Evolutionary conservation across 2,329 filamentous ascomycete species (phyloP), one percentile per base, ranked within the genome.

Genomic region (Pseudohalonectria lignicola): DNA sequence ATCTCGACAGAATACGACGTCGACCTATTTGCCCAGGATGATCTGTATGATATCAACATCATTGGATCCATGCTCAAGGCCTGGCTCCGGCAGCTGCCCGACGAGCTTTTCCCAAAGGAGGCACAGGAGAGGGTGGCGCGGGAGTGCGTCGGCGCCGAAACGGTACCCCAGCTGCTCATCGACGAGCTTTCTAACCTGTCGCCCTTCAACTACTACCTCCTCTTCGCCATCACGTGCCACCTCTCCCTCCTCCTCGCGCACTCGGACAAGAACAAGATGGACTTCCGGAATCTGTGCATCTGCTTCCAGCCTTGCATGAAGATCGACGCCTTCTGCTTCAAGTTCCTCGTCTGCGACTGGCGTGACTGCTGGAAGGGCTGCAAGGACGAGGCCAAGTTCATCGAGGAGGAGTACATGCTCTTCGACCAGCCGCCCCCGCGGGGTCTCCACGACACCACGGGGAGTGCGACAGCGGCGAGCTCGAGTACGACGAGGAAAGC

Each of bases 281-380:
- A 94, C 55, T 94, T 90, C 55, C 79, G 86, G 53, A 95, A 95
- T 47, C 67, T 96, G 18, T 94, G 87, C 62, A 94, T 95, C 49
- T 96, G 90, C 64, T 95, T 95, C 60, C 87, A 94, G 59, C 90
- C 90, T 4, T 94, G 87, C 59, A 86, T 96, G 75, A 94, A 90
- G 62, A 92, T 96, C 42, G 90, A 96, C 52, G 81, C 81, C 1
- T 93, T 90, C 57, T 93, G 86, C 57, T 96, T 96, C 71, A 86
- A 88, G 51, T 95, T 94, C 47, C 69, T 96, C 11, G 88, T 96
- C 16, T 86, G 86, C 53, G 83, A 96, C 55, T 96, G 90, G 90
- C 80, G 87, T 49, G 82, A 93, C 49, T 96, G 90, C 63, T 96
- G 90, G 90, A 87, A 92, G 57, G 90, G 90, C 8, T 96, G 90